Conservation (phyloP, 2,329 filamentous ascomycete species). For the Colletotrichum acutatum region DNA sequence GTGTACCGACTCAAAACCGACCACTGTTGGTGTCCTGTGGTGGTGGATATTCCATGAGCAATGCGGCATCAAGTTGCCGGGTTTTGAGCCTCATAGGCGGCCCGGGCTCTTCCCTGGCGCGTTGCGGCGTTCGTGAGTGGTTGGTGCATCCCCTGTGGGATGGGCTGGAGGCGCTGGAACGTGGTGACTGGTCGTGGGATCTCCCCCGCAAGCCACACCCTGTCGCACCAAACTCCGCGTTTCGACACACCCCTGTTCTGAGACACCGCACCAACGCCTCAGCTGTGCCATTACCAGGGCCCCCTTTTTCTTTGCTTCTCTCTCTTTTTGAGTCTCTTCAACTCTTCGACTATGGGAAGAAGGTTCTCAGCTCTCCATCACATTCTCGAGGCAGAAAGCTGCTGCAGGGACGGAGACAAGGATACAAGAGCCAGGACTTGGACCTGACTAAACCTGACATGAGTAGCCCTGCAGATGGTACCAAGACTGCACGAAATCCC, state of each 20-base stretch:
- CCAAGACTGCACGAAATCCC: background rate
- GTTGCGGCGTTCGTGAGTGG: background rate
- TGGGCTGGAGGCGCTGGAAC: background rate
- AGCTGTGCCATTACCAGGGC: conserved; percentile 10
- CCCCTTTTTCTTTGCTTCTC: background rate
- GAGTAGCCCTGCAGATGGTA: background rate
- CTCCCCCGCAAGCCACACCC: conserved; percentile 9
- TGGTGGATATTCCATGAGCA: background rate
- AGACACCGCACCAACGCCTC: conserved; percentile 35
- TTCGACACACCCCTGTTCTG: conserved; percentile 31
- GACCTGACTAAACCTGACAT: background rate
- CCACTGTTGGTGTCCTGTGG: background rate
- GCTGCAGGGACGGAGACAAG: background rate
- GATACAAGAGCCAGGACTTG: background rate
- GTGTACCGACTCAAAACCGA: background rate
- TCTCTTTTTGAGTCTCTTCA: background rate
- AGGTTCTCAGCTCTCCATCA: background rate
- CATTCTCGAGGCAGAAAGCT: background rate
- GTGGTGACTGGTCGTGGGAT: too few species aligned
- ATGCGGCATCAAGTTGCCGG: conserved; percentile 11
- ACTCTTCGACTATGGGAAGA: background rate
- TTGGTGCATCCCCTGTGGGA: background rate
- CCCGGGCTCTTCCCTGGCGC: background rate
- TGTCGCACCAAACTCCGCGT: conserved; percentile 10
- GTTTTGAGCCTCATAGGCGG: conserved; percentile 15